phyloP scores from a whole-genome alignment of 257 asterid genomes.

The Leptodermis oblonga region DNA sequence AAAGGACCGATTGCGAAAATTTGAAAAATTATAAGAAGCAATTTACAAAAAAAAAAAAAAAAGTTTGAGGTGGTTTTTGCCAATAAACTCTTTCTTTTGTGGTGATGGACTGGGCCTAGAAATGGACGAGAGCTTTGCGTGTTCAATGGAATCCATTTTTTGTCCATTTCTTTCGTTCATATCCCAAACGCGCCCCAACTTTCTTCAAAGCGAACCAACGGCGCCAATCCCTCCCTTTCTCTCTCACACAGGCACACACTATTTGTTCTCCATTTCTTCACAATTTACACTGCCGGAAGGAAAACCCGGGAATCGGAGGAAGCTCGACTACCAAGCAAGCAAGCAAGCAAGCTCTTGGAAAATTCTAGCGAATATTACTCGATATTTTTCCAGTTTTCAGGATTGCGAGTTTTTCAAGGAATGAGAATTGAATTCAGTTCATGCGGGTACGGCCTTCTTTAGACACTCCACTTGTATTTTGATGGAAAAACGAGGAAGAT shows the following conservation, averaged over 20 bases:
- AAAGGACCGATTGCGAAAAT: too few relatives aligned
- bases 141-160: too few relatives aligned
- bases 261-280: background rate
- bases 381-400: background rate
- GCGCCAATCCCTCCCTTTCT: background rate
- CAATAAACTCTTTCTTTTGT: too few relatives aligned
- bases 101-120: too few relatives aligned
- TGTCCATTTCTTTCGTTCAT: too few relatives aligned
- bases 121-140: too few relatives aligned
- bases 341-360: background rate
- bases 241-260: background rate
- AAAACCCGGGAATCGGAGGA: constrained; percentile 5
- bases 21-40: too few relatives aligned
- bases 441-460: background rate
- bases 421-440: constrained; percentile 1
- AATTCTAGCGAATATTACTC: background rate
- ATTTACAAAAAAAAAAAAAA: too few relatives aligned
- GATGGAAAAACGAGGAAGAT: background rate
- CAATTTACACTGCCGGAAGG: background rate
- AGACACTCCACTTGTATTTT: background rate
- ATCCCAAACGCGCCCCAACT: too few relatives aligned
- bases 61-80: too few relatives aligned
- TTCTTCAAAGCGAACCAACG: background rate
- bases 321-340: constrained; percentile 12
- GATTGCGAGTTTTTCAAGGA: constrained; percentile 2